Evolutionary conservation across 495 filamentous ascomycete genomes (phyloP).

Genomic region (Mytilinidion resinicola): DNA sequence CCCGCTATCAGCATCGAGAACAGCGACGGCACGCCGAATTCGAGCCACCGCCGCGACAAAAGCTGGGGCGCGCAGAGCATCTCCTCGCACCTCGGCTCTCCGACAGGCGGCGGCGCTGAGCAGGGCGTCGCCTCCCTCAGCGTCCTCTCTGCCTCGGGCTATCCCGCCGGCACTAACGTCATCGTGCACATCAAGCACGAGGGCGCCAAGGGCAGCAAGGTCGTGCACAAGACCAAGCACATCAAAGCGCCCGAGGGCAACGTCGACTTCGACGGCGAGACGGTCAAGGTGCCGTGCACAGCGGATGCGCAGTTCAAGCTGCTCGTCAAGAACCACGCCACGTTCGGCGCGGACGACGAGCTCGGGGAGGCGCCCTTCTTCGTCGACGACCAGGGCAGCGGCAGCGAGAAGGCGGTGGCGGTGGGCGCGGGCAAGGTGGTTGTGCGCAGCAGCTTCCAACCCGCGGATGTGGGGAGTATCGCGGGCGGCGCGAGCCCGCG

Average conservation of each 20-base stretch:
- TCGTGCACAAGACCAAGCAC: conserved; percentile 79
- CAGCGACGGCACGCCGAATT: conserved; percentile 15
- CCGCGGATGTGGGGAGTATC: conserved; percentile 7
- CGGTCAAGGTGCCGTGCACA: conserved; percentile 65
- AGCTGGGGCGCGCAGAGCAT: conserved; percentile 56
- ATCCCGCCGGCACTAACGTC: conserved; percentile 69
- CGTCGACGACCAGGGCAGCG: conserved; percentile 70
- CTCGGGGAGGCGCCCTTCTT: conserved; percentile 85
- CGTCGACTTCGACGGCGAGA: conserved; percentile 53
- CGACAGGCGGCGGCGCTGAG: conserved; percentile 45
- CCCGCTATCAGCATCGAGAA: conserved; percentile 36
- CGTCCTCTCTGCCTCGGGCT: conserved; percentile 72
- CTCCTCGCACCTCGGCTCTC: conserved; percentile 47
- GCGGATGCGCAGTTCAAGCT: conserved; percentile 84
- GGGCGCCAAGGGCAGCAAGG: conserved; percentile 60
- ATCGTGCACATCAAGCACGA: conserved; percentile 68
- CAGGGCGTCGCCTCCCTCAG: conserved; percentile 73
- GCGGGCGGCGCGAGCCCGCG: conserved; percentile 7
- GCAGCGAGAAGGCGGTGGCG: conserved; percentile 64
- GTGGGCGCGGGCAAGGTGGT: conserved; percentile 63
- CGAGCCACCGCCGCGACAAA: conserved; percentile 54
- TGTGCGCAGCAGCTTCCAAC: conserved; percentile 54
- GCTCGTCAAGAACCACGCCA: conserved; percentile 73
- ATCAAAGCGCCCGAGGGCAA: conserved; percentile 56
- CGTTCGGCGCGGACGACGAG: conserved; percentile 70